These are phyloP conservation scores for Alternaria angustiovoidea DNA, from an alignment of 2,329 filamentous ascomycete genomes.

Conservation along the genomic window DNA sequence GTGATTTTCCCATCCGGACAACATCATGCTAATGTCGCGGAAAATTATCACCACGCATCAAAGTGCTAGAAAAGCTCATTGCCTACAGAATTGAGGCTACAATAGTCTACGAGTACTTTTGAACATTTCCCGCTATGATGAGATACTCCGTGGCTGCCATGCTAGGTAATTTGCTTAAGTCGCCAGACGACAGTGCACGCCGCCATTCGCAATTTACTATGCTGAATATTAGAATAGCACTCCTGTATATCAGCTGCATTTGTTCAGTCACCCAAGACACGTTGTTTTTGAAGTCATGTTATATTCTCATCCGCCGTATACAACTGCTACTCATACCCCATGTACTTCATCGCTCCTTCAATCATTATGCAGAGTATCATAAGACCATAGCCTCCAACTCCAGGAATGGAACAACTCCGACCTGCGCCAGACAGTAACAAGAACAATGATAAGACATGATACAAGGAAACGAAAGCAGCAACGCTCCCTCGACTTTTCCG, in stretches of 20 bases:
- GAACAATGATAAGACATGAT: conserved; percentile 12
- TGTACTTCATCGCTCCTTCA: conserved; percentile 21
- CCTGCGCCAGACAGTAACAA: conserved; percentile 16
- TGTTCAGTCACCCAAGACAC: not conserved
- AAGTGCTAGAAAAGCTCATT: not conserved
- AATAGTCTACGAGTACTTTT: not conserved
- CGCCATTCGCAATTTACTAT: not conserved
- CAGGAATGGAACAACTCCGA: conserved; percentile 11
- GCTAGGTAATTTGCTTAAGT: not conserved
- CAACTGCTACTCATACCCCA: conserved; percentile 13
- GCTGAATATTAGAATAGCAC: not conserved
- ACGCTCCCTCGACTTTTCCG: not conserved
- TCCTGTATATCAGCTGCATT: not conserved
- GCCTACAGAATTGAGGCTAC: no score
- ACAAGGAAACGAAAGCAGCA: conserved; percentile 2
- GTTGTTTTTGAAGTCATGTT: conserved; percentile 21
- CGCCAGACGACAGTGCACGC: not conserved
- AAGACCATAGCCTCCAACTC: conserved; percentile 17
- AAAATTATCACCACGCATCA: not conserved
- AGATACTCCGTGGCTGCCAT: not conserved
- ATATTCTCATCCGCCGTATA: conserved; percentile 15
- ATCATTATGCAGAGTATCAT: conserved; percentile 40
- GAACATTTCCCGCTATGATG: not conserved
- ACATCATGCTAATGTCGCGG: not conserved
- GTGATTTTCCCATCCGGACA: not conserved